Evolutionary conservation across 306 rosid species (phyloP).

Genomic region (Quercus robur): DNA sequence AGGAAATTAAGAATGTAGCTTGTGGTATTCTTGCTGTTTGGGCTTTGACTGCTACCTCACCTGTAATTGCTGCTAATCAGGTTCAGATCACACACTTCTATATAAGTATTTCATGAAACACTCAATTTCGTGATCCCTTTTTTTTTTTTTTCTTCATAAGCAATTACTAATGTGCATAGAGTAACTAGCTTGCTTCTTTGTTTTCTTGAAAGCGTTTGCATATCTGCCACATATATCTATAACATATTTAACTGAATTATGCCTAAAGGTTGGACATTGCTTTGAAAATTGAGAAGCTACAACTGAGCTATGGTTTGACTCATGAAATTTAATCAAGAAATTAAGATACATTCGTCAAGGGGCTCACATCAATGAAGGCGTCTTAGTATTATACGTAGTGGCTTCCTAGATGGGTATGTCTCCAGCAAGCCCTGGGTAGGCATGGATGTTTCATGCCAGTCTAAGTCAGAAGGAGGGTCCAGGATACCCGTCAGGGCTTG

Average conservation of each 20-base stretch:
- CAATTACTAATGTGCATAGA: not conserved
- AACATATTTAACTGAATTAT: not conserved
- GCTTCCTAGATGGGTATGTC: too few relatives aligned
- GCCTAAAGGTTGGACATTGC: not conserved
- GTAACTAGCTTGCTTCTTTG: not conserved
- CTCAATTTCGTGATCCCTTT: not conserved
- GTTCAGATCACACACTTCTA: constrained; percentile 25
- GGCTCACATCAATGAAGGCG: too few relatives aligned
- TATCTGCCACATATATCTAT: not conserved
- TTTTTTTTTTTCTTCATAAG: not conserved
- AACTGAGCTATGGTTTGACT: not conserved
- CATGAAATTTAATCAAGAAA: too few relatives aligned
- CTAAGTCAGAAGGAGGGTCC: too few relatives aligned
- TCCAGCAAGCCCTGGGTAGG: too few relatives aligned
- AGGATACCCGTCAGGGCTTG: too few relatives aligned
- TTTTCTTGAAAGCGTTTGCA: not conserved
- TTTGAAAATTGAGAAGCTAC: not conserved
- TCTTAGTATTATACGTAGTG: too few relatives aligned
- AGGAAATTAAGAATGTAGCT: constrained; percentile 52
- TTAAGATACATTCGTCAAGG: too few relatives aligned
- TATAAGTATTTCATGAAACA: not conserved
- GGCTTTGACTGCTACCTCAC: constrained; percentile 60
- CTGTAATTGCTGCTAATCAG: constrained; percentile 84
- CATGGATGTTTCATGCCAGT: too few relatives aligned
- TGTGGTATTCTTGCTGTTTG: constrained; percentile 86